Percentiles rank a stretch among this genome's conserved stretches.
Conservation (phyloP, 768 basidiomycete genomes). For the Cystofilobasidium ferigula region DNA sequence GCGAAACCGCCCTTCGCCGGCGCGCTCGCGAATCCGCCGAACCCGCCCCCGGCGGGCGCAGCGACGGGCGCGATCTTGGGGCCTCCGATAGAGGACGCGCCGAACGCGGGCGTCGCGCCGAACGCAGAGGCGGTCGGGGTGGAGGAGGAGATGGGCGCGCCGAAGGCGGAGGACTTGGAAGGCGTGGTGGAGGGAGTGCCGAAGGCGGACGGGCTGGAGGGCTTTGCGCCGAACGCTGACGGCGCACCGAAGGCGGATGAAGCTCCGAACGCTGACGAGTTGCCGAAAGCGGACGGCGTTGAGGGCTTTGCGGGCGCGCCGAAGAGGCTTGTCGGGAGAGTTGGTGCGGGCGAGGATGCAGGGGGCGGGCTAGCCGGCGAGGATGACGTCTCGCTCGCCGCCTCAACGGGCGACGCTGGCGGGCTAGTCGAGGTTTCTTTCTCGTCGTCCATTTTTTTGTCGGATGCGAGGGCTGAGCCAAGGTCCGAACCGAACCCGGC, state of each 20-base stretch:
- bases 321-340: too few relatives aligned
- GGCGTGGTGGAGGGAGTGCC: background rate
- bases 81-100: slow-evolving; percentile 12
- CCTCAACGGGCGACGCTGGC: too few relatives aligned
- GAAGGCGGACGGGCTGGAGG: slow-evolving; percentile 10
- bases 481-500: too few relatives aligned
- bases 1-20: background rate
- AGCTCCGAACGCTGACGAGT: slow-evolving; percentile 10
- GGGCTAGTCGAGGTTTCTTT: too few relatives aligned
- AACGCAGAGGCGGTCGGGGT: background rate
- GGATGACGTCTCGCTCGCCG: too few relatives aligned
- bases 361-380: too few relatives aligned
- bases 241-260: slow-evolving; percentile 21
- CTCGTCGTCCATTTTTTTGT: too few relatives aligned
- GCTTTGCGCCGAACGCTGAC: slow-evolving; percentile 7
- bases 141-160: background rate
- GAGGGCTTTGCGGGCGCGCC: too few relatives aligned
- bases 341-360: too few relatives aligned
- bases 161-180: background rate
- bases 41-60: background rate
- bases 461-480: too few relatives aligned
- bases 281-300: slow-evolving; percentile 6
- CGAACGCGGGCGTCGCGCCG: slow-evolving; percentile 6
- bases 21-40: background rate
- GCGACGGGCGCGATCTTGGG: slow-evolving; percentile 11